A percentile compares a stretch with the other conserved stretches of the same genome.
Conservation (phyloP, 2,329 filamentous ascomycete species). For the Colletotrichum sp. region DNA sequence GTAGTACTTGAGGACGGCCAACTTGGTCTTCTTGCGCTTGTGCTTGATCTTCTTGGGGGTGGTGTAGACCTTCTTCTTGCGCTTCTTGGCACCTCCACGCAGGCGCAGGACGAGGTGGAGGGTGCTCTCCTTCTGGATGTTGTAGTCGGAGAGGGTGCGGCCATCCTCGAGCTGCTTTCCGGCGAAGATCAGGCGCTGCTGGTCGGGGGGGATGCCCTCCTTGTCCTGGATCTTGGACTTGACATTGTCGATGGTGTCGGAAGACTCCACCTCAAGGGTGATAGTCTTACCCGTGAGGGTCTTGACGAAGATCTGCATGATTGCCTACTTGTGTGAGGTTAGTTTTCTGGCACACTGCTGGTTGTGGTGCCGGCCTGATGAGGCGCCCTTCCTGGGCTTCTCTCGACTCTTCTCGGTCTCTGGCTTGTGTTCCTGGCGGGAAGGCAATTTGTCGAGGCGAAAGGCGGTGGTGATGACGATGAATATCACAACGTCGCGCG, state of each 20-base stretch:
- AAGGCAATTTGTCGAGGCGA: neutral
- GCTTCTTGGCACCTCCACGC: conserved; percentile 96
- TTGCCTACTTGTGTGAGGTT: conserved; percentile 59
- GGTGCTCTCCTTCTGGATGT: conserved; percentile 99
- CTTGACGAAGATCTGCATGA: conserved; percentile 81
- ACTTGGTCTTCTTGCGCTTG: conserved; percentile 99
- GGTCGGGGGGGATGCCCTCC: conserved; percentile 99
- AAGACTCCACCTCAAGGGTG: conserved; percentile 99
- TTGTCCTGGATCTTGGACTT: conserved; percentile 99
- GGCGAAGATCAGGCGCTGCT: conserved; percentile 99
- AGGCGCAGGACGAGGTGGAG: conserved; percentile 98
- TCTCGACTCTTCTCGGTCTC: neutral
- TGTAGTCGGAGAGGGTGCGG: conserved; percentile 99
- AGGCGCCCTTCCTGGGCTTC: neutral
- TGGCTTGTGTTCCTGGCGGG: neutral
- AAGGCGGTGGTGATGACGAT: neutral
- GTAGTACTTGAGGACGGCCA: conserved; percentile 99
- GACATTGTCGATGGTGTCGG: conserved; percentile 99
- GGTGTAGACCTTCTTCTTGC: conserved; percentile 99
- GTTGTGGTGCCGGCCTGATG: neutral
- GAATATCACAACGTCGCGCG: neutral
- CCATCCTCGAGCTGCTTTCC: conserved; percentile 99
- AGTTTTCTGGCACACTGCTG: conserved; percentile 30
- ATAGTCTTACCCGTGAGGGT: conserved; percentile 99
- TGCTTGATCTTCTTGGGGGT: conserved; percentile 99